Conservation (phyloP, 179 eudicot species). For the Amaranthus tricolor region DNA sequence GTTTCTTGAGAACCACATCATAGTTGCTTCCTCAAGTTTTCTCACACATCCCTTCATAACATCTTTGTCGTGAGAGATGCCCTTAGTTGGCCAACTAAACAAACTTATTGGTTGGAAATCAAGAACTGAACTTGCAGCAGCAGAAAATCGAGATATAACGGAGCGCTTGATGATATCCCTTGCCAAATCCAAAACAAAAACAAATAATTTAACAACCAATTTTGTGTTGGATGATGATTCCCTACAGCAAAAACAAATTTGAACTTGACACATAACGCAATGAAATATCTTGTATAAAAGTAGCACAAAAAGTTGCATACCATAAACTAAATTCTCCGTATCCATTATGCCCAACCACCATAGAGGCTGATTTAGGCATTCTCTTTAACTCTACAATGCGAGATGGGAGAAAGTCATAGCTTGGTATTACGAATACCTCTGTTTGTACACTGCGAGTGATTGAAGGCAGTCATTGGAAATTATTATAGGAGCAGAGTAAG, state of each 20-base stretch:
- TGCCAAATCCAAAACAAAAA: constrained; percentile 26
- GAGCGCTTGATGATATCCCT: constrained; percentile 74
- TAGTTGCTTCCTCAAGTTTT: constrained; percentile 55
- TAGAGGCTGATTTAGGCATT: constrained; percentile 56
- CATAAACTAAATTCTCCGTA: constrained; percentile 83
- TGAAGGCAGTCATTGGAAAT: not conserved
- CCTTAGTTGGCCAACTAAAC: constrained; percentile 53
- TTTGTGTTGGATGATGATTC: not conserved
- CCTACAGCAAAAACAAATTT: not conserved
- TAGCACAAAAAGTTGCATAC: constrained; percentile 42
- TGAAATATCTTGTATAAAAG: not conserved
- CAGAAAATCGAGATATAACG: constrained; percentile 66
- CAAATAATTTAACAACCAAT: not conserved
- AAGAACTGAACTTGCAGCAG: constrained; percentile 53
- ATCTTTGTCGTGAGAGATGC: constrained; percentile 24
- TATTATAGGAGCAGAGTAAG: not conserved
- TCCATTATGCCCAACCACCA: constrained; percentile 89
- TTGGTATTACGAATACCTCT: constrained; percentile 58
- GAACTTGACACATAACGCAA: not conserved
- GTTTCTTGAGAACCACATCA: constrained; percentile 32
- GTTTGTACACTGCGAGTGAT: constrained; percentile 47
- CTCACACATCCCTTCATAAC: constrained; percentile 34
- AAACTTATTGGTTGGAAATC: constrained; percentile 58
- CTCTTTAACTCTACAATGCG: constrained; percentile 67
- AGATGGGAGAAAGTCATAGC: constrained; percentile 64